Evolutionary conservation across 352 stramenopile genomes (phyloP), one percentile per base, ranked within the genome.

Genomic region (Pythium dissimile): DNA sequence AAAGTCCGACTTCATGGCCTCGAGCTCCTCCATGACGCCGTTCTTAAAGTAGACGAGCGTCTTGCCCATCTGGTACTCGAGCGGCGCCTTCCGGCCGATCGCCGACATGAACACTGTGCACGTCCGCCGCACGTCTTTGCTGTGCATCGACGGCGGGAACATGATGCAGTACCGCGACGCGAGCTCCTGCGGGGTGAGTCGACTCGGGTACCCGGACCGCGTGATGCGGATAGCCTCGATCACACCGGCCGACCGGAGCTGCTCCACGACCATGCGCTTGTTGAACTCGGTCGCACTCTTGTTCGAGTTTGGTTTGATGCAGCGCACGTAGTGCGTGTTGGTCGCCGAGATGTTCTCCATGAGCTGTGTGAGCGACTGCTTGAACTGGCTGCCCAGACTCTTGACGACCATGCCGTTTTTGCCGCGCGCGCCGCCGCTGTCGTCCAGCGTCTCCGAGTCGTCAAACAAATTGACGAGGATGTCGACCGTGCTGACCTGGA

Each of bases 1-100:
- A 35, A 95, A 95, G 60, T 95, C 86, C 11, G 84, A 94, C 71
- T 95, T 95, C 84, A 95, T 93, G 16, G 84, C 86, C 70, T 99
- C 95, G 15, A 98, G 77, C 59, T 90, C 80, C 70, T 99, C 95
- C 71, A 98, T 89, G 26, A 97, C 92, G 47, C 94, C 94, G 45
- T 93, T 91, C 71, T 96, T 95, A 73, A 98, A 98, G 79, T 98
- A 99, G 18, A 98, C 84, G 16, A 95, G 80, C n/a, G 89, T 98
- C 64, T 98, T 98, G 32, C 86, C 86, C 78, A 95, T 94, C 53
- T 95, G 86, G 43, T 90, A 95, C 64, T 95, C 86, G 16, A 95
- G 61, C 7, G 86, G 86, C 11, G 84, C 80, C 67, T 92, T 88
- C 20, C 84, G 82, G 20, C 85, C 86, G 37, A 94, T 93, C 13